phyloP scores from a whole-genome alignment of 441 rosid genomes.

The Pelargonium cotyledonis region DNA sequence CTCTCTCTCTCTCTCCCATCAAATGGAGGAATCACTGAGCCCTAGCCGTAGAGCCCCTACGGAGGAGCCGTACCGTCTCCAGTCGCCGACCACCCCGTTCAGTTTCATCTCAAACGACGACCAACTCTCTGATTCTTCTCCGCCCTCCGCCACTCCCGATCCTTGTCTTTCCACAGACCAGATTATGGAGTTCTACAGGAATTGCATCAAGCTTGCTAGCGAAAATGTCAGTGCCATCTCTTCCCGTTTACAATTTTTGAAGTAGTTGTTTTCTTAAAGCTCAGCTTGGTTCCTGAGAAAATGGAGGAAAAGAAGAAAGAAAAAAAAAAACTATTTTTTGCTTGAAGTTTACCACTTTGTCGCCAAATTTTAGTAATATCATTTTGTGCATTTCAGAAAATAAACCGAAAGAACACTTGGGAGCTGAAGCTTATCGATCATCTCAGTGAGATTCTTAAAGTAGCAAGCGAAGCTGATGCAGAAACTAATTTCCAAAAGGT shows the following conservation, averaged over 20 bases:
- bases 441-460: conserved; percentile 69
- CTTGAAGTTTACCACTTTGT: neutral
- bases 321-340: neutral
- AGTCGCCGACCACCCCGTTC: conserved; percentile 70
- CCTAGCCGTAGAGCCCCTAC: conserved; percentile 57
- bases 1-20: neutral
- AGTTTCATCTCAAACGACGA: conserved; percentile 75
- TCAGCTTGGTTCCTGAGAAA: neutral
- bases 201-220: conserved; percentile 87
- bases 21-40: conserved; percentile 61
- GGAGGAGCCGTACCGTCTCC: conserved; percentile 44
- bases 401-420: conserved; percentile 92
- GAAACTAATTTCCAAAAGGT: conserved; percentile 94
- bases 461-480: conserved; percentile 62
- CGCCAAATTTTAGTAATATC: neutral
- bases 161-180: conserved; percentile 65
- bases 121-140: conserved; percentile 70
- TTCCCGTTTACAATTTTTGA: too few species aligned
- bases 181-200: conserved; percentile 69
- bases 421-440: conserved; percentile 84
- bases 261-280: neutral
- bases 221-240: conserved; percentile 52
- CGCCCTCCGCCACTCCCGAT: conserved; percentile 61
- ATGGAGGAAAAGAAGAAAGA: neutral
- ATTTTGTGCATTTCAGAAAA: conserved; percentile 50